phyloP scores from a whole-genome alignment of 2,329 filamentous ascomycete genomes.

The Talaromyces funiculosus region DNA sequence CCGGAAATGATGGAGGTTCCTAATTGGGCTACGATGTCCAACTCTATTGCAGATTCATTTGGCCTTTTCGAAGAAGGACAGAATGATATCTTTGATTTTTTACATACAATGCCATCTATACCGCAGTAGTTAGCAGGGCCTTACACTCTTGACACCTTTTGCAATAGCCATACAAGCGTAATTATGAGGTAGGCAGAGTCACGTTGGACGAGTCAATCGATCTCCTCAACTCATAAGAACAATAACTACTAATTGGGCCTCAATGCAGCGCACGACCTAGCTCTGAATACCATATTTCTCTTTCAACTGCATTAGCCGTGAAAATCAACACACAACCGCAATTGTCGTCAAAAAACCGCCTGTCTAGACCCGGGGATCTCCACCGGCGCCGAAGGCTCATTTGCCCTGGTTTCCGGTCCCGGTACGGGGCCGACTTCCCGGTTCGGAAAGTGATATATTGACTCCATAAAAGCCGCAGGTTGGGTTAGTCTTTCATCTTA shows the following conservation, averaged over 20 bases:
- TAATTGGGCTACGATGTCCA: conserved; percentile 30
- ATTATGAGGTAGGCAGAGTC: not conserved
- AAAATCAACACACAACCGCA: not conserved
- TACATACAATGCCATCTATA: conserved; percentile 30
- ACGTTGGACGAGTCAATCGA: not conserved
- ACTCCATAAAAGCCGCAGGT: not conserved
- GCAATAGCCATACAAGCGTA: not conserved
- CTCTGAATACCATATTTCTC: not conserved
- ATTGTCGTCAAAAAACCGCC: not conserved
- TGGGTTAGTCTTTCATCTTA: not conserved
- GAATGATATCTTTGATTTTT: conserved; percentile 33
- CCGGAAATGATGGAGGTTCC: conserved; percentile 30
- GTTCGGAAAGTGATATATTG: conserved; percentile 1
- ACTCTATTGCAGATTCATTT: conserved; percentile 33
- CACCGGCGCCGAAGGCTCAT: not conserved
- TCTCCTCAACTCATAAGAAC: not conserved
- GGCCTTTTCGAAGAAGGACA: conserved; percentile 33
- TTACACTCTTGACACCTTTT: not conserved
- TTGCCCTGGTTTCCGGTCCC: conserved; percentile 6
- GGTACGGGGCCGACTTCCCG: conserved; percentile 1
- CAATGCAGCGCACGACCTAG: not conserved
- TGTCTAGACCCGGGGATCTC: not conserved
- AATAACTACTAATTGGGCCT: not conserved
- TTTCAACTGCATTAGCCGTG: conserved; percentile 1
- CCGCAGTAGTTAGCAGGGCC: conserved; percentile 15